These are phyloP conservation scores for Yarrowia phangngaensis DNA, from an alignment of 805 yeast species.

Conservation along the genomic window DNA sequence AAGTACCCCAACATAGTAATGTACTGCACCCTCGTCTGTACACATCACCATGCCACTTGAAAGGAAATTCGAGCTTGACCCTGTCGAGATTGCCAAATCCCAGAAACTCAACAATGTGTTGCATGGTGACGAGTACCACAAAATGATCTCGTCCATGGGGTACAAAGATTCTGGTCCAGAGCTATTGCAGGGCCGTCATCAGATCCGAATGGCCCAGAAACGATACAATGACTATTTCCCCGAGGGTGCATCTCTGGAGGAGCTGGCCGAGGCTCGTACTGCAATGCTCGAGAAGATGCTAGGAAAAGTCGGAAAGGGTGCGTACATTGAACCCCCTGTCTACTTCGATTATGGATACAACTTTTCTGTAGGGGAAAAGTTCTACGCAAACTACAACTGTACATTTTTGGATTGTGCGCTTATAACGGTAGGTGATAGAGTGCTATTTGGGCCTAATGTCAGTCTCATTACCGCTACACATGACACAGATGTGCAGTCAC, in stretches of 20 bases:
- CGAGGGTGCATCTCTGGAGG: slow-evolving; percentile 32
- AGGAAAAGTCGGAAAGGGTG: slow-evolving; percentile 47
- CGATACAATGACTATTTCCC: slow-evolving; percentile 36
- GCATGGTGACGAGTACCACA: slow-evolving; percentile 45
- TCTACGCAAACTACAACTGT: slow-evolving; percentile 55
- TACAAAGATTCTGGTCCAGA: slow-evolving; percentile 42
- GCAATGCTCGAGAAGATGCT: slow-evolving; percentile 44
- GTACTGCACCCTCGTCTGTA: no score
- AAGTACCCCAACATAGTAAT: no score
- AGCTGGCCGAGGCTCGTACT: slow-evolving; percentile 41
- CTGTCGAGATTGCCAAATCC: slow-evolving; percentile 3
- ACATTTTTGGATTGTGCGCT: slow-evolving; percentile 57
- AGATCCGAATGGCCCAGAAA: slow-evolving; percentile 36
- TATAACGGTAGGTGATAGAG: slow-evolving; percentile 58
- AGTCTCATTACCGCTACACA: slow-evolving; percentile 61
- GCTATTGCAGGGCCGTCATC: slow-evolving; percentile 34
- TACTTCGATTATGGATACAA: slow-evolving; percentile 69
- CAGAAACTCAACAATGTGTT: slow-evolving; percentile 4
- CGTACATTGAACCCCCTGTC: slow-evolving; percentile 52
- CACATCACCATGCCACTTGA: no score
- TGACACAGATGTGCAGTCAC: slow-evolving; percentile 49
- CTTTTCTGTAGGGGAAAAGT: slow-evolving; percentile 52
- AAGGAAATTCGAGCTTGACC: slow-evolving; percentile 8
- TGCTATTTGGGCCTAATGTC: slow-evolving; percentile 61
- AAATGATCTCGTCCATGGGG: slow-evolving; percentile 52